These are phyloP conservation scores for Candida caryicola DNA, from an alignment of 805 yeast genomes.

Conservation along the genomic window DNA sequence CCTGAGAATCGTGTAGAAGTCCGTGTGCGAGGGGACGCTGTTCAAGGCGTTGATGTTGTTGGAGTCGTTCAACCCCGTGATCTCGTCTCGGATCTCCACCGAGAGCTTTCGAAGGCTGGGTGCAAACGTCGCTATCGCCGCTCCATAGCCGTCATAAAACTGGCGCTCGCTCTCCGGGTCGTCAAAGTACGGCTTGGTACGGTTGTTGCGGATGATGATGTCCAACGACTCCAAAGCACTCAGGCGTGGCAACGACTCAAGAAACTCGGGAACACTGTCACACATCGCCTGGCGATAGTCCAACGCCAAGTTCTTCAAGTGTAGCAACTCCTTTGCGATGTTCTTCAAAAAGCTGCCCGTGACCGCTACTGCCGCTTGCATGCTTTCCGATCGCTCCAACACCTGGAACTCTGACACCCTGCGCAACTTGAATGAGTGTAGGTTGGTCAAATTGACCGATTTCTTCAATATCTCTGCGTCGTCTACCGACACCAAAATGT, in stretches of 20 bases:
- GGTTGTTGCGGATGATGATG: slow-evolving; percentile 39
- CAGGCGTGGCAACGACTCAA: slow-evolving; percentile 15
- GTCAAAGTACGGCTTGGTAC: slow-evolving; percentile 16
- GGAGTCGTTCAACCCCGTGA: slow-evolving; percentile 1
- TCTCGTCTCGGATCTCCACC: slow-evolving; percentile 41
- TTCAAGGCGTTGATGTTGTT: slow-evolving; percentile 7
- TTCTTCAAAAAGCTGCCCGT: slow-evolving; percentile 20
- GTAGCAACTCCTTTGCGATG: slow-evolving; percentile 23
- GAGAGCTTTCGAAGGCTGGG: slow-evolving; percentile 30
- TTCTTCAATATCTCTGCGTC: slow-evolving; percentile 20
- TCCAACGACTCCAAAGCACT: slow-evolving; percentile 34
- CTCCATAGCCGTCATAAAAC: slow-evolving; percentile 15
- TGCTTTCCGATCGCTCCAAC: slow-evolving; percentile 2
- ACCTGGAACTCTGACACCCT: slow-evolving; percentile 36
- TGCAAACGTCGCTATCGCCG: slow-evolving; percentile 18
- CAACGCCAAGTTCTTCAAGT: slow-evolving; percentile 27
- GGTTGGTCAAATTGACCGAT: slow-evolving; percentile 17
- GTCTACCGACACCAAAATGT: slow-evolving; percentile 19
- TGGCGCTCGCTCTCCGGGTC: slow-evolving; percentile 8
- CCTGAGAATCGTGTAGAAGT: slow-evolving; percentile 5
- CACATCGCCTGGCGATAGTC: slow-evolving; percentile 41
- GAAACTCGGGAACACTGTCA: slow-evolving; percentile 41
- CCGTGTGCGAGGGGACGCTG: slow-evolving; percentile 6
- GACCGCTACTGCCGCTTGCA: slow-evolving; percentile 4
- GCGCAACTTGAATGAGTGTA: slow-evolving; percentile 29